phyloP scores from a whole-genome alignment of 202 grass and related monocot genomes.

The Panicum virgatum region DNA sequence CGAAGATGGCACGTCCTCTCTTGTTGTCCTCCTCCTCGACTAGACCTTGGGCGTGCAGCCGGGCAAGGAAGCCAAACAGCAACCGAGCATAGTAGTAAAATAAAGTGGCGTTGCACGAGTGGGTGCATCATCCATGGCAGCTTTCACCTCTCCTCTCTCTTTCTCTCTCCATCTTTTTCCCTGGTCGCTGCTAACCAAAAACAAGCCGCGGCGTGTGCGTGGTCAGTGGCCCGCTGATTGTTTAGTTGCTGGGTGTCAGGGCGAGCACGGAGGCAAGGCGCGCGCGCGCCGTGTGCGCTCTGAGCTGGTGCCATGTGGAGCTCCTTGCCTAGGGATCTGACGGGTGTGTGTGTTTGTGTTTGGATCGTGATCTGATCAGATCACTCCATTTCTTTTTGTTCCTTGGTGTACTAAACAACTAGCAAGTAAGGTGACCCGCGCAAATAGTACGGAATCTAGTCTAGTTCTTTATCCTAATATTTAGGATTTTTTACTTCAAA shows the following conservation, averaged over 20 bases:
- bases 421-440: too few species aligned
- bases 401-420: not conserved
- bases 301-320: slow-evolving; percentile 55
- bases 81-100: slow-evolving; percentile 46
- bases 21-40: not conserved
- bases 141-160: not conserved
- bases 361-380: slow-evolving; percentile 3
- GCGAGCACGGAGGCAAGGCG: not conserved
- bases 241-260: slow-evolving; percentile 36
- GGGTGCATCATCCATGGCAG: slow-evolving; percentile 61
- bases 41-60: not conserved
- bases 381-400: not conserved
- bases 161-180: not conserved
- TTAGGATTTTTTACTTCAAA: too few species aligned
- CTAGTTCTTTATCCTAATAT: too few species aligned
- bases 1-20: not conserved
- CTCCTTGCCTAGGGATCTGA: slow-evolving; percentile 28
- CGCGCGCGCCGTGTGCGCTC: not conserved
- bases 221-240: slow-evolving; percentile 8
- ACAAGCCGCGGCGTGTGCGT: not conserved
- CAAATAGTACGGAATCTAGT: too few species aligned
- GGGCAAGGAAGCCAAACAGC: not conserved
- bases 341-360: not conserved
- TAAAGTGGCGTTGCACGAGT: slow-evolving; percentile 58
- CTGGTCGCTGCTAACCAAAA: not conserved